A percentile compares a stretch with the other conserved stretches of the same genome.
These are phyloP conservation scores for Metschnikowia chrysomelidarum DNA, from an alignment of 805 yeast species.

Conservation along the genomic window DNA sequence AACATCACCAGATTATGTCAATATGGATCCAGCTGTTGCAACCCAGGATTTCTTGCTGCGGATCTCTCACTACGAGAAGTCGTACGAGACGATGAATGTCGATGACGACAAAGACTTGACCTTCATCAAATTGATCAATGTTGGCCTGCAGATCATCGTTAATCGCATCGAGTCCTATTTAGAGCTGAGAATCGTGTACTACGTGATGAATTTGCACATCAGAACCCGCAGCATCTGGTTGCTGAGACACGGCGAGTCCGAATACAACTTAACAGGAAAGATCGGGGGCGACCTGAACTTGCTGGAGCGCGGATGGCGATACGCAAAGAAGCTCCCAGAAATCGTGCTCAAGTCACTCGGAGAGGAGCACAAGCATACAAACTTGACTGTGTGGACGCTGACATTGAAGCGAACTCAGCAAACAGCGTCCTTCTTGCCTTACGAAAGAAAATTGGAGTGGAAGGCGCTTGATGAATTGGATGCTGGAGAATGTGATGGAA, in stretches of 20 bases:
- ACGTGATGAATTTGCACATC: conserved; percentile 92
- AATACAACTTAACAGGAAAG: conserved; percentile 87
- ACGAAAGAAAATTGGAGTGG: conserved; percentile 80
- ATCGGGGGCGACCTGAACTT: conserved; percentile 93
- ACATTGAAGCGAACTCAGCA: conserved; percentile 89
- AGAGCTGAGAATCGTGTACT: conserved; percentile 90
- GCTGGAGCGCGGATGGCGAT: conserved; percentile 78
- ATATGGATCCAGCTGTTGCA: conserved; percentile 69
- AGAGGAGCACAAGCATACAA: conserved; percentile 48
- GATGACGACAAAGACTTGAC: conserved; percentile 62
- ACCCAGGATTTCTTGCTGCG: conserved; percentile 68
- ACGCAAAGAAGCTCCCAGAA: conserved; percentile 78
- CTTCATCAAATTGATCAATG: conserved; percentile 83
- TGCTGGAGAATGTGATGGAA: conserved; percentile 96
- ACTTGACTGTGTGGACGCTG: conserved; percentile 92
- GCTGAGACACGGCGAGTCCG: conserved; percentile 94
- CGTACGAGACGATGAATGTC: conserved; percentile 73
- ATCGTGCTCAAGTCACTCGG: conserved; percentile 66
- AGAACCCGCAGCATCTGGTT: conserved; percentile 92
- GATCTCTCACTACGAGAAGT: conserved; percentile 69
- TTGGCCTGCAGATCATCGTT: conserved; percentile 82
- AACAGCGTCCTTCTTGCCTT: conserved; percentile 80
- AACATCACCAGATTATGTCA: conserved; percentile 77
- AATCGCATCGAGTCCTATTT: conserved; percentile 85
- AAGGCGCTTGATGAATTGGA: conserved; percentile 96